Conservation (phyloP, 75 land plant genomes). For the Cryptomeria japonica region DNA sequence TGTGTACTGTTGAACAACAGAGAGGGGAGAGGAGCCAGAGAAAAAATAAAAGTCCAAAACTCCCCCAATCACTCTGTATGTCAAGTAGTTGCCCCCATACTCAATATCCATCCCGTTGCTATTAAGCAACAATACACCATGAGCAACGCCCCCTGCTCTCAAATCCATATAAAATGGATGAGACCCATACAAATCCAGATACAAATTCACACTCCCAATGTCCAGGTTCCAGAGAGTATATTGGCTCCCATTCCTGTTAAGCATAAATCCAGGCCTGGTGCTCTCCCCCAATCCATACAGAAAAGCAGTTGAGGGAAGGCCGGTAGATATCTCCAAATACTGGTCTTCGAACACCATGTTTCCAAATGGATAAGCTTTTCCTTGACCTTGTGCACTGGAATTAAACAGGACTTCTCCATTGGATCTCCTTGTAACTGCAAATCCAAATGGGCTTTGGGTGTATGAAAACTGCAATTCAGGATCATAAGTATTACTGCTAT, state of each 20-base stretch:
- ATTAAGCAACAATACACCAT: conserved; percentile 76
- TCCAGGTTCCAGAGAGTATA: conserved; percentile 81
- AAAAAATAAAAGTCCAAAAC: conserved; percentile 82
- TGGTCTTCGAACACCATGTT: conserved; percentile 86
- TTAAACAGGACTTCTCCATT: conserved; percentile 72
- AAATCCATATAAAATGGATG: conserved; percentile 76
- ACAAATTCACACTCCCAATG: conserved; percentile 25
- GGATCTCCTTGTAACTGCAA: conserved; percentile 58
- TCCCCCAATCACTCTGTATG: conserved; percentile 78
- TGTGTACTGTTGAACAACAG: conserved; percentile 73
- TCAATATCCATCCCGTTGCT: conserved; percentile 89
- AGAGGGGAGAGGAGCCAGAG: conserved; percentile 61
- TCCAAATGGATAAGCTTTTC: conserved; percentile 3
- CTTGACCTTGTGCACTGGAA: conserved; percentile 15
- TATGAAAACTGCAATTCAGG: conserved; percentile 62
- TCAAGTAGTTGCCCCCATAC: conserved; percentile 49
- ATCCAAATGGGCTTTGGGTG: conserved; percentile 70
- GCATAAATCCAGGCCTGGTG: conserved; percentile 63
- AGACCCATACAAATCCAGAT: conserved; percentile 72
- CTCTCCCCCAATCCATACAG: conserved; percentile 90
- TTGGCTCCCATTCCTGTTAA: conserved; percentile 40
- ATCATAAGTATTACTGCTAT: neutral
- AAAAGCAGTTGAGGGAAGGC: conserved; percentile 48
- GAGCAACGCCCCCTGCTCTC: conserved; percentile 50
- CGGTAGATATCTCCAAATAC: conserved; percentile 82